Conservation (phyloP, 768 basidiomycete species). For the Amanita inopinata region DNA sequence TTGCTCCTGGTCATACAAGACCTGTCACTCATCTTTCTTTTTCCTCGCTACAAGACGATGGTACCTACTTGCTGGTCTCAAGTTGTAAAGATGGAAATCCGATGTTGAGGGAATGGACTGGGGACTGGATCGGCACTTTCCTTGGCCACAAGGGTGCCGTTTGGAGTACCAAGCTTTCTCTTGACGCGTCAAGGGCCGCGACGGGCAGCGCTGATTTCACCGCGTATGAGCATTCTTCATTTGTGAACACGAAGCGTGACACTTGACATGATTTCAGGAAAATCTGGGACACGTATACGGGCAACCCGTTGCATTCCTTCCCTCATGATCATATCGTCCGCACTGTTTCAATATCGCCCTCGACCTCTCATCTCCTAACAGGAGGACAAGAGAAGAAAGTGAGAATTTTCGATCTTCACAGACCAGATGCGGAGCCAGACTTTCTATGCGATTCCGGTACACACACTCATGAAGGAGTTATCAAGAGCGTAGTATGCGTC, state of each 20-base stretch:
- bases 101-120: constrained; percentile 94
- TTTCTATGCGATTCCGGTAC: constrained; percentile 56
- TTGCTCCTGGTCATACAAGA: constrained; percentile 78
- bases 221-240: constrained; percentile 50
- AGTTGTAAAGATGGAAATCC: constrained; percentile 99
- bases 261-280: constrained; percentile 42
- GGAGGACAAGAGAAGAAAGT: constrained; percentile 98
- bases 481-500: constrained; percentile 93
- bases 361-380: constrained; percentile 61
- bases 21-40: constrained; percentile 93
- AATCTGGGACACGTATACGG: constrained; percentile 93
- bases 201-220: constrained; percentile 96
- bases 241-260: constrained; percentile 8
- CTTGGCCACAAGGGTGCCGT: constrained; percentile 91
- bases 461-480: constrained; percentile 75
- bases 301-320: constrained; percentile 86
- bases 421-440: constrained; percentile 82
- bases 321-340: constrained; percentile 98
- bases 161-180: constrained; percentile 89
- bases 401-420: constrained; percentile 81
- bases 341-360: constrained; percentile 79
- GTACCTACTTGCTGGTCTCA: constrained; percentile 83
- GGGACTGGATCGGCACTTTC: constrained; percentile 97
- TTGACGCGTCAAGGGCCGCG: constrained; percentile 78
- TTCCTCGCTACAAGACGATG: constrained; percentile 77